phyloP scores from a whole-genome alignment of 2,329 filamentous ascomycete species.

The Diaporthe sp. region DNA sequence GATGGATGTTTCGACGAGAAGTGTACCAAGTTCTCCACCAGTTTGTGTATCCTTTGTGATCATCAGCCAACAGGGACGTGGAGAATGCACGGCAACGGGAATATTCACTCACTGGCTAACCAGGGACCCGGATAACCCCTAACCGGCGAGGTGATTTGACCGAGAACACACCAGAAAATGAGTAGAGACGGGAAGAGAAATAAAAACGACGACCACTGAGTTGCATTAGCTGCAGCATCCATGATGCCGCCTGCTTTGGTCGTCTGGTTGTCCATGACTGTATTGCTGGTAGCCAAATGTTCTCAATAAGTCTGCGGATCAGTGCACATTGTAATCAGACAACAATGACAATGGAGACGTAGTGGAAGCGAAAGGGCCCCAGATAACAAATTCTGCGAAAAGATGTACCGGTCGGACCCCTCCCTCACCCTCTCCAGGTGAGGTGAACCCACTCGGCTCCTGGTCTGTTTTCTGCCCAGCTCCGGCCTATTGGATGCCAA shows the following conservation, averaged over 20 bases:
- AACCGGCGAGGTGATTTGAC: background rate
- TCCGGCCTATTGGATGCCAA: slow-evolving; percentile 3
- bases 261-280: background rate
- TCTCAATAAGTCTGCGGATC: background rate
- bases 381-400: background rate
- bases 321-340: background rate
- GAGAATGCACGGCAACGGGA: background rate
- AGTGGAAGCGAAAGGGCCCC: background rate
- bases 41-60: slow-evolving; percentile 8
- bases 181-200: background rate
- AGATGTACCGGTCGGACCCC: background rate
- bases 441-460: background rate
- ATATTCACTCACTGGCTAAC: slow-evolving; percentile 2
- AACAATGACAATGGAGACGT: background rate
- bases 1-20: background rate
- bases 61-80: background rate
- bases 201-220: background rate
- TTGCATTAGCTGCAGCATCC: background rate
- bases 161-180: background rate
- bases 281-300: background rate
- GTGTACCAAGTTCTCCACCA: slow-evolving; percentile 1
- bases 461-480: background rate
- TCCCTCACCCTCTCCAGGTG: background rate
- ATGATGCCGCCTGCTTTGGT: background rate
- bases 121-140: slow-evolving; percentile 10